phyloP scores from a whole-genome alignment of 768 basidiomycete species.

The Psilocybe cyanescens region DNA sequence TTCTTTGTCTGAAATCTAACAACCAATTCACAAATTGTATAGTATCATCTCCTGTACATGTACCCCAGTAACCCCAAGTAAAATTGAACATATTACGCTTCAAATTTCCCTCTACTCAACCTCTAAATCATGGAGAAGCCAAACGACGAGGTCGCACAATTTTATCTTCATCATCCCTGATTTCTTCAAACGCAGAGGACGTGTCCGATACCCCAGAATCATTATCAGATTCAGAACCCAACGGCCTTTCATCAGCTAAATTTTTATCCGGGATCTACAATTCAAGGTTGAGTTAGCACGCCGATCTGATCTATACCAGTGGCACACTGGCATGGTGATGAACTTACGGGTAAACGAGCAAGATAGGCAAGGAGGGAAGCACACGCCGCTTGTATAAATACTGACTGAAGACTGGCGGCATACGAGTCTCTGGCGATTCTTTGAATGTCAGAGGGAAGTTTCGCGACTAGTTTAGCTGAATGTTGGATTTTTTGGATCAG shows the following conservation, averaged over 20 bases:
- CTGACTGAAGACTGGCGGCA: constrained; percentile 56
- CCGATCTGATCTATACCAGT: not conserved
- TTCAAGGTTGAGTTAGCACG: not conserved
- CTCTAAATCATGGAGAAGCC: constrained; percentile 2
- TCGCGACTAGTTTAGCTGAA: constrained; percentile 57
- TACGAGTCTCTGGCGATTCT: constrained; percentile 62
- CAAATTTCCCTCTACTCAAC: no score
- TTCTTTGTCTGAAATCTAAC: no score
- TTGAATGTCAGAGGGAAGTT: constrained; percentile 56
- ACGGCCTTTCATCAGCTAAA: constrained; percentile 33
- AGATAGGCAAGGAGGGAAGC: constrained; percentile 63
- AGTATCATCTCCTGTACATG: not conserved
- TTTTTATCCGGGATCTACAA: constrained; percentile 45
- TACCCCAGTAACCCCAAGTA: not conserved
- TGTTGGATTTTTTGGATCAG: constrained; percentile 66
- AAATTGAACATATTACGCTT: not conserved
- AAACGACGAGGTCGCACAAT: constrained; percentile 21
- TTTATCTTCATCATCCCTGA: constrained; percentile 24
- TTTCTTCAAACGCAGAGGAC: constrained; percentile 20
- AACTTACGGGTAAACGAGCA: constrained; percentile 62
- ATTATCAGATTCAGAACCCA: constrained; percentile 12
- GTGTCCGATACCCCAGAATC: constrained; percentile 11
- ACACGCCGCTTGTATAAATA: constrained; percentile 63
- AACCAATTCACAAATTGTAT: no score
- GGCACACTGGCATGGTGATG: not conserved